These are phyloP conservation scores for Phaeomoniella chlamydospora DNA, from an alignment of 2,329 filamentous ascomycete genomes.

Conservation along the genomic window DNA sequence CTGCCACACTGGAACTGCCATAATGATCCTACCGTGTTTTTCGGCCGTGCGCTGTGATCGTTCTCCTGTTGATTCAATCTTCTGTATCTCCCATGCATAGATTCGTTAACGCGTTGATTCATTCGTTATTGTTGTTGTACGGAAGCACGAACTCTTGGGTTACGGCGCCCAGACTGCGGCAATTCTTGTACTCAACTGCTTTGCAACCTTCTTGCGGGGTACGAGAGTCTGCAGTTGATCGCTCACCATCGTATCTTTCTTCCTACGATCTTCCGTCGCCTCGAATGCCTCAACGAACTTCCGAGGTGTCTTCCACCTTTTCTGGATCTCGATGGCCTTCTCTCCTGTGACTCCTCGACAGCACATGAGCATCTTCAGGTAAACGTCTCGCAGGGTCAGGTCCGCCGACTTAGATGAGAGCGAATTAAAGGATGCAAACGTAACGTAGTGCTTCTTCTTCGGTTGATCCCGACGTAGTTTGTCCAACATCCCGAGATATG, in stretches of 20 bases:
- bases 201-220: conserved; percentile 54
- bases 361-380: conserved; percentile 77
- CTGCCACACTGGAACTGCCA: no score
- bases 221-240: conserved; percentile 41
- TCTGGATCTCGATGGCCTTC: conserved; percentile 67
- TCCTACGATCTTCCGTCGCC: conserved; percentile 26
- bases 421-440: conserved; percentile 56
- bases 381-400: conserved; percentile 60
- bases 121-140: no score
- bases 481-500: conserved; percentile 51
- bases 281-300: conserved; percentile 59
- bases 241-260: conserved; percentile 47
- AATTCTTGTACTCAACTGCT: conserved; percentile 51
- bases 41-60: no score
- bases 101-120: no score
- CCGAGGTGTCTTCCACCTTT: conserved; percentile 59
- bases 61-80: no score
- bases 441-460: conserved; percentile 52
- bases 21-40: no score
- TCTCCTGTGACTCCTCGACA: conserved; percentile 61
- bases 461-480: conserved; percentile 35
- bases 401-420: conserved; percentile 62
- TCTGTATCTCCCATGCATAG: no score
- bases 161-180: conserved; percentile 53
- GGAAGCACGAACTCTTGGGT: no score